Evolutionary conservation across 306 rosid species (phyloP), one percentile per base, ranked within the genome.

Genomic region (Ammopiptanthus mongolicus): DNA sequence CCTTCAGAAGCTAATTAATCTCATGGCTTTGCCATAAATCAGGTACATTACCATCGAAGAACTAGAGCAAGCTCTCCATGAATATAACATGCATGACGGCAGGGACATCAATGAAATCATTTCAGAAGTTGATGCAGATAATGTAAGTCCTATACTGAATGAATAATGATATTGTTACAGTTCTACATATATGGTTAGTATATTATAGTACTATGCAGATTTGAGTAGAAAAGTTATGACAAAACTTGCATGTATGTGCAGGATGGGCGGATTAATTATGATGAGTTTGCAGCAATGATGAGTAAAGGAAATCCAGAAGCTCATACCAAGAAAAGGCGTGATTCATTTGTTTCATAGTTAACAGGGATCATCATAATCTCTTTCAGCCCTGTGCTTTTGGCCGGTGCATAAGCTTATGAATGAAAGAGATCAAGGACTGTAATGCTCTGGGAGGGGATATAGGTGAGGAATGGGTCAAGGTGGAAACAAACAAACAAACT

Each of bases 201-300:
- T 22, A 10, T 22, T 29, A 44, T 2, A 12, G n/a, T 3, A 14
- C n/a, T 2, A 5, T 29, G 4, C 18, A 31, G 10, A 61, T 47
- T 44, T 64, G 67, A 65, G 36, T 22, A 6, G 3, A 28, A 46
- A 36, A 60, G 12, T 41, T 15, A 9, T 0, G 50, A 65, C 10
- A 1, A 71, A 77, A 44, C 10, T 52, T 39, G n/a, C 6, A 31
- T 69, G 62, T 34, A 10, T 42, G 10, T 33, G 73, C 82, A 95
- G 99, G 99, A 95, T 81, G 99, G 99, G 5, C 84, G 87, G 37
- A 95, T 95, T 67, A 95, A 95, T 86, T 95, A 95, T 12, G 97
- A 95, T 10, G 99, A 95, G 71, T 94, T 94, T 75, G 89, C 75
- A 42, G 97, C 96, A n/a, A 94, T 94, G 98, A 94, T 94, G 98